Base-by-base conservation (phyloP, 108 stramenopile genomes). In the Nitzschia inconspicua region DNA sequence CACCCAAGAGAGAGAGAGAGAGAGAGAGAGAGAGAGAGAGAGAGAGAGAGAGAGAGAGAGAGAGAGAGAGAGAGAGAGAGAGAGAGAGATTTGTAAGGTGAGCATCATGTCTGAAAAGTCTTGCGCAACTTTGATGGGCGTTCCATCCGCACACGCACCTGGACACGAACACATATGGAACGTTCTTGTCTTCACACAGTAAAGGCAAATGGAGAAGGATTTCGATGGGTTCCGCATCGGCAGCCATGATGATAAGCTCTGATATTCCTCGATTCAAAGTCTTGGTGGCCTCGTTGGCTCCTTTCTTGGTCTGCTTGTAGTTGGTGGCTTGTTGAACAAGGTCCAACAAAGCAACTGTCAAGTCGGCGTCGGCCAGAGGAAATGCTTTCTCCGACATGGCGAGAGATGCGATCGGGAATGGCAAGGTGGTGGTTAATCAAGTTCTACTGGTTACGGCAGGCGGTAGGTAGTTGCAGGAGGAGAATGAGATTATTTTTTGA, bases 221-320 rank as follows among this genome's bases (percentile, higher is more conserved):
- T 66, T 98, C 99, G 59, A 99, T 91, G 8, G 99, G 99, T 71
- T 98, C 97, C 27, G 99, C 96, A 75, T 99, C 99, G n/a, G 97
- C 99, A 5, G 97, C 80, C 93, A 98, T 92, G 80, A 99, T 80
- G 70, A 99, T 98, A 46, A 99, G 81, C 68, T 99, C 99, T 49
- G 88, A 79, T 68, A 98, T 98, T 35, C 98, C 98, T 19, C 99
- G 94, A 75, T 99, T 99, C 62, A 99, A 65, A 0, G 98, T 98
- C 73, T 99, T 99, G 65, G 99, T 99, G 26, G 99, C 98, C 62
- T 99, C 99, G 88, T 99, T 99, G 60, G 98, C 99, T n/a, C 99
- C 99, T 52, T 80, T 80, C 80, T 97, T 97, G 44, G 95, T 92
- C 83, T 95, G 96, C 82, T 95, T 95, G 78, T 93, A 94, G 72